Conservation (phyloP, 306 rosid species). For the Lagenaria siceraria region DNA sequence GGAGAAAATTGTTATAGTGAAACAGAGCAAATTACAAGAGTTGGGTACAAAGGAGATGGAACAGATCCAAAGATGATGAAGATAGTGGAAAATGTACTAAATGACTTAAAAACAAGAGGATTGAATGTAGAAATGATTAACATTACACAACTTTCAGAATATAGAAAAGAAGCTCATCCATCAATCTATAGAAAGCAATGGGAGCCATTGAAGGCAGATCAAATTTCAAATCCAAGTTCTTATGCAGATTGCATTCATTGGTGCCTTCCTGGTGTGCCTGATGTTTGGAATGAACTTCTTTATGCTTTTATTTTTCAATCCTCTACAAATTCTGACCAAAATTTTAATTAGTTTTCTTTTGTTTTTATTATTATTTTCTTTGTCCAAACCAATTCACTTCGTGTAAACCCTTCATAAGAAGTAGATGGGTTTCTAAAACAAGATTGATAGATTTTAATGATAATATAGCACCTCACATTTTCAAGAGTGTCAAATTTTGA, state of each 20-base stretch:
- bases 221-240: conserved; percentile 39
- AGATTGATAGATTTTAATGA: neutral
- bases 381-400: neutral
- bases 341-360: neutral
- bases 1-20: conserved; percentile 61
- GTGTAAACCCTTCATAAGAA: neutral
- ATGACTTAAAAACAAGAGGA: conserved; percentile 44
- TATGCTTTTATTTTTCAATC: conserved; percentile 38
- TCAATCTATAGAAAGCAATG: conserved; percentile 70
- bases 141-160: conserved; percentile 74
- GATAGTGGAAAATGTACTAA: conserved; percentile 39
- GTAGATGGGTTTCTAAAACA: neutral
- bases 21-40: conserved; percentile 27
- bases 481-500: too few relatives aligned
- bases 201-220: conserved; percentile 43
- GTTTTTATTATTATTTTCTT: neutral
- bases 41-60: conserved; percentile 50
- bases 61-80: conserved; percentile 53
- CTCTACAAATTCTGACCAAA: neutral
- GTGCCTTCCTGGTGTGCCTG: conserved; percentile 90
- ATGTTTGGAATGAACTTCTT: conserved; percentile 82
- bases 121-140: conserved; percentile 48
- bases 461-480: neutral
- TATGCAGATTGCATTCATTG: conserved; percentile 87
- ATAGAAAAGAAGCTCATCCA: conserved; percentile 80